Conservation (phyloP, 495 filamentous ascomycete genomes). For the Lepraria neglecta region DNA sequence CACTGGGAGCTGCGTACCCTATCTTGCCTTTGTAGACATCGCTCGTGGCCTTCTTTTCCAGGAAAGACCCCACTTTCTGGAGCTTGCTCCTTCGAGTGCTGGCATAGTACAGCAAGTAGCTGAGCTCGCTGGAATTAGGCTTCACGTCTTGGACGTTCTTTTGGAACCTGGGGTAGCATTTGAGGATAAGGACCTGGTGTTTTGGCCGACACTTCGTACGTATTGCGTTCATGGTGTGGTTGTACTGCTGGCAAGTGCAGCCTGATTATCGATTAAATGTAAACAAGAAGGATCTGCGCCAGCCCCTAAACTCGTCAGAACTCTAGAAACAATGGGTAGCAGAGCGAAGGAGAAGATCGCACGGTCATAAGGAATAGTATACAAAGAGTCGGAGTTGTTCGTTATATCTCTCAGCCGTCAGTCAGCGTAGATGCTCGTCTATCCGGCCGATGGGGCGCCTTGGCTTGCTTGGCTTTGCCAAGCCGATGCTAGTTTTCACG, state of each 20-base stretch:
- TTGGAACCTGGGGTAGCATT: conserved; percentile 85
- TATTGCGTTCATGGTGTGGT: conserved; percentile 47
- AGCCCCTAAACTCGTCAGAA: not conserved
- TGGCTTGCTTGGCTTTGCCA: not conserved
- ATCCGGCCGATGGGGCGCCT: not conserved
- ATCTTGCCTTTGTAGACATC: conserved; percentile 78
- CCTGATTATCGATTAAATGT: conserved; percentile 1
- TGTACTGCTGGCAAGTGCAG: not conserved
- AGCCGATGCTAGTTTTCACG: not conserved
- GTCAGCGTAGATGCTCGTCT: not conserved
- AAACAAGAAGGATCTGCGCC: not conserved
- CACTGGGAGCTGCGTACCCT: conserved; percentile 51
- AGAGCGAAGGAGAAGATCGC: not conserved
- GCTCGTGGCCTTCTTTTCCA: conserved; percentile 81
- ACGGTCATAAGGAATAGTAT: not conserved
- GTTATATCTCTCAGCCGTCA: not conserved
- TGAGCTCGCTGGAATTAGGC: conserved; percentile 89
- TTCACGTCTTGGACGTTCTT: conserved; percentile 86
- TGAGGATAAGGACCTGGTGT: conserved; percentile 86
- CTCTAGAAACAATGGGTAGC: not conserved
- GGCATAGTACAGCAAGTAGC: conserved; percentile 91
- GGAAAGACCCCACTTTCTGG: conserved; percentile 83
- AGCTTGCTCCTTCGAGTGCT: conserved; percentile 89
- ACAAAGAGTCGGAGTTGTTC: not conserved
- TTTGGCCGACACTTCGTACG: conserved; percentile 71